phyloP scores from a whole-genome alignment of 208 protist genomes.

The Wallacemonas sp. region DNA sequence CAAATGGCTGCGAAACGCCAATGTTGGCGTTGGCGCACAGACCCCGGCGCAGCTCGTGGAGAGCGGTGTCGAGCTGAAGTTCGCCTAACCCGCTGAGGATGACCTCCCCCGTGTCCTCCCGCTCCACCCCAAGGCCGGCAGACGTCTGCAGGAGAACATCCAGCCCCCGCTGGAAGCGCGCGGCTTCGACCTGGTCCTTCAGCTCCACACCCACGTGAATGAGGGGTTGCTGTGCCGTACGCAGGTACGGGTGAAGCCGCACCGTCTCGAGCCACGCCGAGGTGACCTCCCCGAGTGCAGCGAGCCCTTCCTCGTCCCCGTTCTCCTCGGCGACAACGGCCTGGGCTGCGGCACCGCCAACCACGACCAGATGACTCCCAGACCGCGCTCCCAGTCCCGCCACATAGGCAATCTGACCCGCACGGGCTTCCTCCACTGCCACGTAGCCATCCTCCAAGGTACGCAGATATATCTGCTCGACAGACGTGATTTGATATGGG shows the following conservation, averaged over 20 bases:
- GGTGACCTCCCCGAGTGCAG: conserved; percentile 13
- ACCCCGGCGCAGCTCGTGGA: conserved; percentile 95
- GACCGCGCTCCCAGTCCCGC: conserved; percentile 42
- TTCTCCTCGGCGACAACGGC: conserved; percentile 35
- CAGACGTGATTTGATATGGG: conserved; percentile 49
- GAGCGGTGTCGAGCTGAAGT: conserved; percentile 98
- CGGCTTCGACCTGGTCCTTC: conserved; percentile 94
- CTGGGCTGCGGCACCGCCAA: conserved; percentile 46
- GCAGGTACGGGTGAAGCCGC: conserved; percentile 37
- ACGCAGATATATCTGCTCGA: conserved; percentile 45
- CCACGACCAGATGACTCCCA: conserved; percentile 60
- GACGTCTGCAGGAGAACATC: conserved; percentile 92
- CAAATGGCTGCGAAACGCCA: conserved; percentile 94
- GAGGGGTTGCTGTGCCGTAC: conserved; percentile 28
- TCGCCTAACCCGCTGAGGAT: conserved; percentile 98
- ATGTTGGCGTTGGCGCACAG: conserved; percentile 62
- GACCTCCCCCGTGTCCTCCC: conserved; percentile 98
- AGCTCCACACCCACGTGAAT: conserved; percentile 98
- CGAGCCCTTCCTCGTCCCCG: neutral
- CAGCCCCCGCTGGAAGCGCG: conserved; percentile 94
- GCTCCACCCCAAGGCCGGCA: conserved; percentile 86
- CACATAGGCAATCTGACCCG: conserved; percentile 73
- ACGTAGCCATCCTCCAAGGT: conserved; percentile 55
- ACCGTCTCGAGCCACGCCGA: conserved; percentile 52
- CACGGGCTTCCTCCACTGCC: conserved; percentile 40